phyloP scores from a whole-genome alignment of 1,139 yeast species.

The Suhomyces ambrosiae region DNA sequence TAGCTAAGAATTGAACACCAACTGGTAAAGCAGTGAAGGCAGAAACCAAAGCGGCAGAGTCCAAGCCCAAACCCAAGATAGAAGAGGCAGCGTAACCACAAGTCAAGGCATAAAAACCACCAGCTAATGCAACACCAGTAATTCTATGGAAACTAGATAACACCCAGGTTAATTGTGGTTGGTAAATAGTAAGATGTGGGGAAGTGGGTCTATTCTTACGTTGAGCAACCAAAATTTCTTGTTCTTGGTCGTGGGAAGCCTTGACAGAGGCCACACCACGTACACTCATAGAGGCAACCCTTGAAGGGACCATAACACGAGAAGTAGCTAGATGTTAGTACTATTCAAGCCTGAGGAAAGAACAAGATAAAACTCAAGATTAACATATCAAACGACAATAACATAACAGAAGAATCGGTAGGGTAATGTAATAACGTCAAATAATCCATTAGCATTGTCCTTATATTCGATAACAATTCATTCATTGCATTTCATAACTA shows the following conservation, averaged over 20 bases:
- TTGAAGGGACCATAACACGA: constrained; percentile 10
- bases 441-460: too few species aligned
- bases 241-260: constrained; percentile 65
- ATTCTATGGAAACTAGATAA: constrained; percentile 85
- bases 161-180: constrained; percentile 85
- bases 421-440: too few species aligned
- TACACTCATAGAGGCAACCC: constrained; percentile 10
- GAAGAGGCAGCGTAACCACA: constrained; percentile 74
- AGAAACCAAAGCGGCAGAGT: constrained; percentile 60
- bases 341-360: too few species aligned
- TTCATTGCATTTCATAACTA: too few species aligned
- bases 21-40: constrained; percentile 63
- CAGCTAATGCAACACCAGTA: constrained; percentile 83
- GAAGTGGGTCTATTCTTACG: constrained; percentile 87
- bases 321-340: constrained; percentile 11
- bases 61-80: constrained; percentile 62
- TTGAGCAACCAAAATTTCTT: constrained; percentile 74
- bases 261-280: constrained; percentile 57
- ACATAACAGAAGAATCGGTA: too few species aligned
- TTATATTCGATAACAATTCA: too few species aligned
- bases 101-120: constrained; percentile 75
- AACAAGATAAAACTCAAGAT: too few species aligned
- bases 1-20: constrained; percentile 59
- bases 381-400: too few species aligned
- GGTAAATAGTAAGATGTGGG: constrained; percentile 86